These are phyloP conservation scores for Lactarius quietus DNA, from an alignment of 768 basidiomycete species.

Conservation along the genomic window DNA sequence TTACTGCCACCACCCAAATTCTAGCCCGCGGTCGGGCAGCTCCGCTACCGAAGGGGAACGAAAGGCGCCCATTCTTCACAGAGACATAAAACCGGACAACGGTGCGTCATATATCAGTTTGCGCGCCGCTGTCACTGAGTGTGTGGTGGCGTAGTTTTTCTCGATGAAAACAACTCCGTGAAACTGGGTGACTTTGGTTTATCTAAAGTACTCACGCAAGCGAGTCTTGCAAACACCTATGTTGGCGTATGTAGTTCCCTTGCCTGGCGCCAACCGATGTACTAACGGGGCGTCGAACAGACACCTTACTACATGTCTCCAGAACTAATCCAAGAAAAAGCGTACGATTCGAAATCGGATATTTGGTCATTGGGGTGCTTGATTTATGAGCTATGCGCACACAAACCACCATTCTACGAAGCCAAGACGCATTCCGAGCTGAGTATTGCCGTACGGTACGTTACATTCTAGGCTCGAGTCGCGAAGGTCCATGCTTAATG, in stretches of 20 bases:
- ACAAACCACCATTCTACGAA: slow-evolving; percentile 91
- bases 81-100: slow-evolving; percentile 98
- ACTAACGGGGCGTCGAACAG: slow-evolving; percentile 40
- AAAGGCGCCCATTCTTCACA: slow-evolving; percentile 79
- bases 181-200: slow-evolving; percentile 98
- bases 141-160: slow-evolving; percentile 60
- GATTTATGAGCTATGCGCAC: slow-evolving; percentile 92
- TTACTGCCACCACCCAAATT: slow-evolving; percentile 84
- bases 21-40: slow-evolving; percentile 44
- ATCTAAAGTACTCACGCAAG: slow-evolving; percentile 84
- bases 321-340: slow-evolving; percentile 94
- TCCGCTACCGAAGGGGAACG: slow-evolving; percentile 38
- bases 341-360: slow-evolving; percentile 97
- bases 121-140: background rate
- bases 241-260: slow-evolving; percentile 69
- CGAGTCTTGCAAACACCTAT: slow-evolving; percentile 92
- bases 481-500: background rate
- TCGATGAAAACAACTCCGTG: slow-evolving; percentile 78
- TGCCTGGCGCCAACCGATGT: background rate
- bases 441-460: slow-evolving; percentile 73
- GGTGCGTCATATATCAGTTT: slow-evolving; percentile 44
- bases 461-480: background rate
- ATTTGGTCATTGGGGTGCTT: slow-evolving; percentile 98
- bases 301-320: slow-evolving; percentile 99
- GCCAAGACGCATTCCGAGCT: slow-evolving; percentile 88